These are phyloP conservation scores for Aspergillus viridinutans DNA, from an alignment of 2,329 filamentous ascomycete species.

Conservation along the genomic window DNA sequence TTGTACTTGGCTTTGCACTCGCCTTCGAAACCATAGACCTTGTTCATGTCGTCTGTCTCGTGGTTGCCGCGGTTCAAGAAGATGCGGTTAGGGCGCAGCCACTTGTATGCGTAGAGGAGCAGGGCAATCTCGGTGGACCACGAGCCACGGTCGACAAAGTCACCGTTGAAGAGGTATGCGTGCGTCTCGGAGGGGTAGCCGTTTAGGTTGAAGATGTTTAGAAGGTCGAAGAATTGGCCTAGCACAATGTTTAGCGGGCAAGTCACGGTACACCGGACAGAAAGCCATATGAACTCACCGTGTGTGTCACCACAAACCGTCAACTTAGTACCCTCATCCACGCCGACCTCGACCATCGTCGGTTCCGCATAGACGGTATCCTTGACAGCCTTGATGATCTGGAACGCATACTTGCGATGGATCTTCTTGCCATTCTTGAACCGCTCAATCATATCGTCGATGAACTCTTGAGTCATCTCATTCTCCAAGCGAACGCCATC, in stretches of 20 bases:
- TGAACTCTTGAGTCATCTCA: constrained; percentile 93
- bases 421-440: constrained; percentile 97
- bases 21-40: constrained; percentile 95
- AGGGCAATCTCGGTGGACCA: constrained; percentile 98
- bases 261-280: neutral
- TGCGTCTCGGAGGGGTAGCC: constrained; percentile 81
- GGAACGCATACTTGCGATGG: constrained; percentile 94
- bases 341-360: constrained; percentile 92
- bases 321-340: constrained; percentile 71
- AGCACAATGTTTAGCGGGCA: constrained; percentile 5
- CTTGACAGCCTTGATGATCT: constrained; percentile 87
- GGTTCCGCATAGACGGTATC: constrained; percentile 87
- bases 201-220: constrained; percentile 92
- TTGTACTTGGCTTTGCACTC: constrained; percentile 99
- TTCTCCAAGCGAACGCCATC: constrained; percentile 73
- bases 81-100: constrained; percentile 80
- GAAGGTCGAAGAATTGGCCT: constrained; percentile 96
- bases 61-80: constrained; percentile 98
- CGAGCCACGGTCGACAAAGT: constrained; percentile 95
- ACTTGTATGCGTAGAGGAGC: constrained; percentile 93
- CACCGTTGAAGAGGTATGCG: constrained; percentile 95
- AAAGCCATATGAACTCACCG: constrained; percentile 52
- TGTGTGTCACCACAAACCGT: constrained; percentile 98
- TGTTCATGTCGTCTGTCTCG: constrained; percentile 99
- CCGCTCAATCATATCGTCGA: constrained; percentile 92